Percentiles rank a stretch among this genome's conserved stretches.
Conservation (phyloP, 257 asterid species). For the Paulownia fortunei region DNA sequence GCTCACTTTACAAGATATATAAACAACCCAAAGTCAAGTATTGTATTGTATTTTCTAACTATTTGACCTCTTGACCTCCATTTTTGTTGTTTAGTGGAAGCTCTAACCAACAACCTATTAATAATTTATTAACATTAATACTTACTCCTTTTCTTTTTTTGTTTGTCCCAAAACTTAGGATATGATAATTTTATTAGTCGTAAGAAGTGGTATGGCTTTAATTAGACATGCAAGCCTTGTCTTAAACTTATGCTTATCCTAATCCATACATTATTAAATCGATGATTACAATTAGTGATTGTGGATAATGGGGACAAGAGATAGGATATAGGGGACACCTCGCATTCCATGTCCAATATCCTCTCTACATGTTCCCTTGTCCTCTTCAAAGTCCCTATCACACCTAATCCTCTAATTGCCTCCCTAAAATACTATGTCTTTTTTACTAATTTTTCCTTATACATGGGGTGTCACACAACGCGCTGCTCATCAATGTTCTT, state of each 20-base stretch:
- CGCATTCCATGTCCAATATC: not conserved
- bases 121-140: not conserved
- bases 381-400: not conserved
- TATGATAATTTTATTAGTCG: not conserved
- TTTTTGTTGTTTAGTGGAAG: not conserved
- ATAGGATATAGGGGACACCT: not conserved
- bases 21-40: too few relatives aligned
- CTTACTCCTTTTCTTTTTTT: not conserved
- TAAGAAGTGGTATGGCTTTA: not conserved
- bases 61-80: too few relatives aligned
- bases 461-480: not conserved
- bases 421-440: not conserved
- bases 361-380: not conserved
- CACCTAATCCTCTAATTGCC: not conserved
- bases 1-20: too few relatives aligned
- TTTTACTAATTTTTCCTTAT: constrained; percentile 1
- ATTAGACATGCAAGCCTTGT: constrained; percentile 27
- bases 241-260: not conserved
- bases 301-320: not conserved
- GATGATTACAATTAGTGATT: not conserved
- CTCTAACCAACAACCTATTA: not conserved
- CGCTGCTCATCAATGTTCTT: not conserved
- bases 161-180: not conserved
- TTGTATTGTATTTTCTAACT: too few relatives aligned
- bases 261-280: not conserved